Evolutionary conservation across 2,329 filamentous ascomycete genomes (phyloP), one percentile per base, ranked within the genome.

Genomic region (Aschersonia sp.): DNA sequence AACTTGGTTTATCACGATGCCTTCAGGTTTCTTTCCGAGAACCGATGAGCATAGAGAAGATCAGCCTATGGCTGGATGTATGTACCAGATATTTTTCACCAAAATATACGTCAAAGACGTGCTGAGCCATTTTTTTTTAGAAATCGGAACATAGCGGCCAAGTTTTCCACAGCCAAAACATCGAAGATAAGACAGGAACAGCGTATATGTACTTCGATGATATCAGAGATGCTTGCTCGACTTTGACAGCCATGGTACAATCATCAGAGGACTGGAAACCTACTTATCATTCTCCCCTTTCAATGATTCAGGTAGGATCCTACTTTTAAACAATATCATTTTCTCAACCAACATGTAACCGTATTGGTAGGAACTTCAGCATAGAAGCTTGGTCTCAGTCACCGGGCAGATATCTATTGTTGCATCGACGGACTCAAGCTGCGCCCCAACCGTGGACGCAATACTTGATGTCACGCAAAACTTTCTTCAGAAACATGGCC

Each of bases 161-260:
- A 52, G 59, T 40, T 10, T 62, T 65, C 45, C 59, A 67, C 31
- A 70, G 70, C 28, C 58, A 56, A 5, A 61, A 65, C 30, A 51
- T 72, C 1, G 59, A 65, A 12, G 51, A 58, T 4, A 55, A 57
- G 31, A 60, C 59, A 43, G 67, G 69, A 4, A 70, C 65, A 45
- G 67, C 78, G 31, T 75, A 72, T 49, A 62, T 80, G 30, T 72
- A 70, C 4, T 81, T 84, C 54, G 64, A 69, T 5, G 80, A 84
- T 54, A 73, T 82, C 45, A 71, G 76, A 45, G 78, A 83, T 58
- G 71, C 80, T 5, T 72, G 68, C 47, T 66, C 68, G 32, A 69
- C 74, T 5, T 65, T 71, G 48, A 63, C 70, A 9, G 72, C 71
- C 46, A 59, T 75, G 31, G 62, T 66, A 2, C 54, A 70, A 20